Conservation (phyloP, 78 protist species). For the Cavenderia fasciculata region DNA sequence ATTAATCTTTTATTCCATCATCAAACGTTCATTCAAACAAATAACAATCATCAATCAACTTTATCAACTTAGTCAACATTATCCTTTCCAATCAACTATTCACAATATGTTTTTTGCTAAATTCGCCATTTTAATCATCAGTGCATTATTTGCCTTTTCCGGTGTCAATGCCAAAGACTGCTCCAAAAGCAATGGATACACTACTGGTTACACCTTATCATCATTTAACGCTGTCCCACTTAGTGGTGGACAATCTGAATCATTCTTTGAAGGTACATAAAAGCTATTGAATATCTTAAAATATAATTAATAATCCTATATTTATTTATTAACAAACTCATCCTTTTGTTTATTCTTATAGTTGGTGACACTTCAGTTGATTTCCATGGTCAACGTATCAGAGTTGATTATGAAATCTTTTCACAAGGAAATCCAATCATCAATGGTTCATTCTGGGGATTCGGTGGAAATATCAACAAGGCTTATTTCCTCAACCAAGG, state of each 20-base stretch:
- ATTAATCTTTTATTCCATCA: too few species aligned
- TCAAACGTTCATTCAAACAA: too few species aligned
- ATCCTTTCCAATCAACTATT: too few species aligned
- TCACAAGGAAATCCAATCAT: not conserved
- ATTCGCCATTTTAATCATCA: too few species aligned
- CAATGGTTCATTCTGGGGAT: not conserved
- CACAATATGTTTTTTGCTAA: too few species aligned
- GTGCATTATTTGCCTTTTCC: too few species aligned
- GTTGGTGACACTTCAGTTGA: slow-evolving; percentile 7
- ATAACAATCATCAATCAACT: too few species aligned
- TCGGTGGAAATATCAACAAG: not conserved
- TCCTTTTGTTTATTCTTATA: not conserved
- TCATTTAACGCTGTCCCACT: not conserved
- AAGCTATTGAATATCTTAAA: too few species aligned
- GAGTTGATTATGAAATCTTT: not conserved
- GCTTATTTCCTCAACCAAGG: not conserved
- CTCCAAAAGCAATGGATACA: not conserved
- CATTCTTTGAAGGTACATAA: slow-evolving; percentile 7
- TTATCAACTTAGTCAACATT: too few species aligned
- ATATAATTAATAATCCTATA: not conserved
- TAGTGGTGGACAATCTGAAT: not conserved
- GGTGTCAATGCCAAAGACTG: not conserved
- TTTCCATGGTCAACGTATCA: not conserved
- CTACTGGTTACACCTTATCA: not conserved
- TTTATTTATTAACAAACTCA: not conserved